Evolutionary conservation across 768 basidiomycete genomes (phyloP).

Genomic region (Mrakia hoshinonis): DNA sequence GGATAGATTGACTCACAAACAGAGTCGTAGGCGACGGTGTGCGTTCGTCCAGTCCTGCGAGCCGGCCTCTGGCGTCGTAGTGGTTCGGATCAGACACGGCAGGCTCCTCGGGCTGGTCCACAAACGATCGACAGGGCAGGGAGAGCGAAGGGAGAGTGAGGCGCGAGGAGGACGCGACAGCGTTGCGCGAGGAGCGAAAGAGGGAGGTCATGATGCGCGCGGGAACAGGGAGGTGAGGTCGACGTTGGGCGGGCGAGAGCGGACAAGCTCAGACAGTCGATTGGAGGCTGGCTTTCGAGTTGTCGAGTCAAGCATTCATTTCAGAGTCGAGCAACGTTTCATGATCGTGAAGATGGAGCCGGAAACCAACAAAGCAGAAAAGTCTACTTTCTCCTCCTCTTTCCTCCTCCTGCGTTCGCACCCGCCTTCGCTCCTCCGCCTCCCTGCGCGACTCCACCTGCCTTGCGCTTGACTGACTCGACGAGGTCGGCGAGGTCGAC

Average conservation of each 20-base stretch:
- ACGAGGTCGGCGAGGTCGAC: slow-evolving; percentile 57
- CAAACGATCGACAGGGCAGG: background rate
- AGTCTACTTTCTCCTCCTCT: slow-evolving; percentile 23
- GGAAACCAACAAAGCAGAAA: background rate
- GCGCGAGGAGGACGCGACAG: slow-evolving; percentile 2
- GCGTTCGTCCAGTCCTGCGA: background rate
- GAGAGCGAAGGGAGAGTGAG: background rate
- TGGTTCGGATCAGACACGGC: background rate
- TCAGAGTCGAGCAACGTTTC: no score
- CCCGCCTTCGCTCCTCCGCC: slow-evolving; percentile 19
- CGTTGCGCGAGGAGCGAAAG: background rate
- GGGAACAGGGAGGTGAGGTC: background rate
- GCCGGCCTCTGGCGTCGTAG: background rate
- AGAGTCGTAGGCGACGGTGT: background rate
- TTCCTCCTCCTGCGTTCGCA: slow-evolving; percentile 3
- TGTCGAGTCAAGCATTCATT: no score
- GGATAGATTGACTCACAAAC: background rate
- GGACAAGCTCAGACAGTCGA: no score
- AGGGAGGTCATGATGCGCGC: background rate
- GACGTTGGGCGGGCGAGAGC: background rate
- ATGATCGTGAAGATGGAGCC: no score
- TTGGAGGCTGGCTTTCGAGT: no score
- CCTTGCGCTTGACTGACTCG: slow-evolving; percentile 77
- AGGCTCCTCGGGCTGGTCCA: no score
- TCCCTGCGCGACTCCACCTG: slow-evolving; percentile 33